Evolutionary conservation across 805 yeast genomes (phyloP).

Genomic region (Hanseniaspora lachancei): DNA sequence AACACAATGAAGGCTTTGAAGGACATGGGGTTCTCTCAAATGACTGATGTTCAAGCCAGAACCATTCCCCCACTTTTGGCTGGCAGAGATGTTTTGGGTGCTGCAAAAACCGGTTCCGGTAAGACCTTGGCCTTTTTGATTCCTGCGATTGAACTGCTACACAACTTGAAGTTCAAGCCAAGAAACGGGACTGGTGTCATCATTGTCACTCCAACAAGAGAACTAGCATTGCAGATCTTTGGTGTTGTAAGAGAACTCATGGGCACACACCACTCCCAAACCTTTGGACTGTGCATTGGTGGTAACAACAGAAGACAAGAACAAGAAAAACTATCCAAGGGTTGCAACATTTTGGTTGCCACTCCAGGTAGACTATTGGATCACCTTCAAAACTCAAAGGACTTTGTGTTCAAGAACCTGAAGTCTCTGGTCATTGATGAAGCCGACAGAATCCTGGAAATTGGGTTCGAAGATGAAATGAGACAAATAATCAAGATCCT

Average conservation of each 20-base stretch:
- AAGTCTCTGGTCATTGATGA: conserved; percentile 92
- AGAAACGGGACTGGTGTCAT: conserved; percentile 97
- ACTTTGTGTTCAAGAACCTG: conserved; percentile 86
- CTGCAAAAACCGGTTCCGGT: conserved; percentile 99
- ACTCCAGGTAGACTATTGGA: conserved; percentile 96
- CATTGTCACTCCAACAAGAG: conserved; percentile 94
- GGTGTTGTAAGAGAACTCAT: conserved; percentile 93
- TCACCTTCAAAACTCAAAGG: conserved; percentile 89
- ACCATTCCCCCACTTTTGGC: conserved; percentile 94
- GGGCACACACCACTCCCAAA: conserved; percentile 77
- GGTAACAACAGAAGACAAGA: conserved; percentile 97
- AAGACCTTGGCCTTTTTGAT: conserved; percentile 89
- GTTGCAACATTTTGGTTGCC: conserved; percentile 87
- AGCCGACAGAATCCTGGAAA: conserved; percentile 94
- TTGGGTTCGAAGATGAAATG: conserved; percentile 99
- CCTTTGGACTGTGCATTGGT: conserved; percentile 93
- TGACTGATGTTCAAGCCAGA: conserved; percentile 92
- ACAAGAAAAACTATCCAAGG: conserved; percentile 85
- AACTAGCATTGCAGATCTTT: conserved; percentile 90
- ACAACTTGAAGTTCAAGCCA: conserved; percentile 86
- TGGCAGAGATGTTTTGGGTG: conserved; percentile 94
- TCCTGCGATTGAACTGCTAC: conserved; percentile 88
- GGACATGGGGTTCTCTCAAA: conserved; percentile 77
- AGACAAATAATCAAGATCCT: conserved; percentile 85
- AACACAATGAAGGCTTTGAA: conserved; percentile 71